Conservation (phyloP, 1,284 basidiomycete genomes). For the Ustilago curta region DNA sequence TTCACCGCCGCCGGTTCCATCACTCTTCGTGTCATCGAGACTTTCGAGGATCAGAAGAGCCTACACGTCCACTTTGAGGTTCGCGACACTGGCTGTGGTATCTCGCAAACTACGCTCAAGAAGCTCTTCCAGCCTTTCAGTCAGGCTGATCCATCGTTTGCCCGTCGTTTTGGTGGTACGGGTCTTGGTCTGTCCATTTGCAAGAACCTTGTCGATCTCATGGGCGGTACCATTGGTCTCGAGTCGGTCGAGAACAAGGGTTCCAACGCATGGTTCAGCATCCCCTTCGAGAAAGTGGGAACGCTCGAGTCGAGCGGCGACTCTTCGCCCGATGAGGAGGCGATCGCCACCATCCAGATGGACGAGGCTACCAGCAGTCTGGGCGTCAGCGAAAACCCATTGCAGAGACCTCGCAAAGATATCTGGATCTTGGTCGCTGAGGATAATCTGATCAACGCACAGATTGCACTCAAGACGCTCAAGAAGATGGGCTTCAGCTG, state of each 20-base stretch:
- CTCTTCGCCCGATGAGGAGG: slow-evolving; percentile 38
- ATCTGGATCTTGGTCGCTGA: slow-evolving; percentile 67
- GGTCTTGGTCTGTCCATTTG: slow-evolving; percentile 65
- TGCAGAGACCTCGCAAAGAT: slow-evolving; percentile 59
- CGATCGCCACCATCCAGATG: slow-evolving; percentile 31
- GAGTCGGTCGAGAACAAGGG: slow-evolving; percentile 65
- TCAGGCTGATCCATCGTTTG: slow-evolving; percentile 64
- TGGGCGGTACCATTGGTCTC: slow-evolving; percentile 63
- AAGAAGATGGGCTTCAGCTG: slow-evolving; percentile 68
- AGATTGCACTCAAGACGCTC: slow-evolving; percentile 64
- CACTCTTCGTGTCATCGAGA: slow-evolving; percentile 62
- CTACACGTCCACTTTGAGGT: slow-evolving; percentile 66
- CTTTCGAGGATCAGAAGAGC: slow-evolving; percentile 56
- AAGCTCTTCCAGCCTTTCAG: slow-evolving; percentile 69
- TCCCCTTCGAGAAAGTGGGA: slow-evolving; percentile 59
- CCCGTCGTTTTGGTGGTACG: slow-evolving; percentile 62
- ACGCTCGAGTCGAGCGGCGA: slow-evolving; percentile 31
- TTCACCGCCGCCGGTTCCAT: slow-evolving; percentile 68
- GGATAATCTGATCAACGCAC: slow-evolving; percentile 65
- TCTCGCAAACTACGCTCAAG: slow-evolving; percentile 61
- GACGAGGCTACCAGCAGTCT: slow-evolving; percentile 52
- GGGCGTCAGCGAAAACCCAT: slow-evolving; percentile 52
- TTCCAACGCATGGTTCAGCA: slow-evolving; percentile 63
- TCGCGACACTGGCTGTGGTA: slow-evolving; percentile 69
- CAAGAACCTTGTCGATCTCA: slow-evolving; percentile 63